phyloP scores from a whole-genome alignment of 2,329 filamentous ascomycete genomes.

The Chaetomium sp. region DNA sequence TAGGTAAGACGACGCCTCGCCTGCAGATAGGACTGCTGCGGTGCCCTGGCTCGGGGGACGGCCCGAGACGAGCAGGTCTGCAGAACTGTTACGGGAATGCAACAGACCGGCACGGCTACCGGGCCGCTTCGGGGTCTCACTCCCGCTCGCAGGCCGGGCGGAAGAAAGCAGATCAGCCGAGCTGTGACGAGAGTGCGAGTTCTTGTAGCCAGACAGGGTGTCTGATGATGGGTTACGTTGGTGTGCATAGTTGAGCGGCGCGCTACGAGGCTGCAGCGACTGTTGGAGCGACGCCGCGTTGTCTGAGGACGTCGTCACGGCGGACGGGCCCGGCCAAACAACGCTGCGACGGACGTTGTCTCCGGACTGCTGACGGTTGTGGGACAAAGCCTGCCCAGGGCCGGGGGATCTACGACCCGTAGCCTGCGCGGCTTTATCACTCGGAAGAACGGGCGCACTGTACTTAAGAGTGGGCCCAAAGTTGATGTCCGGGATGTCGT shows the following conservation, averaged over 20 bases:
- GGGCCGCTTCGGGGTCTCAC: constrained; percentile 35
- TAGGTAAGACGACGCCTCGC: constrained; percentile 48
- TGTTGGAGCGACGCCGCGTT: constrained; percentile 65
- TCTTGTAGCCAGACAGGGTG: constrained; percentile 34
- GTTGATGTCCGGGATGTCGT: constrained; percentile 67
- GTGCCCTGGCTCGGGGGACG: constrained; percentile 56
- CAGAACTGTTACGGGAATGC: constrained; percentile 43
- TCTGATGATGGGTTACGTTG: constrained; percentile 52
- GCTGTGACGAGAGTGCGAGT: constrained; percentile 38
- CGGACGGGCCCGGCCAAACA: constrained; percentile 66
- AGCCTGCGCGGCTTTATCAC: constrained; percentile 26
- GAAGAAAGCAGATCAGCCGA: constrained; percentile 40
- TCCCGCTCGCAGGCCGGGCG: constrained; percentile 47
- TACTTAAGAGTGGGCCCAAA: constrained; percentile 81
- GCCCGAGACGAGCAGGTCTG: constrained; percentile 35
- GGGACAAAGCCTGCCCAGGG: constrained; percentile 26
- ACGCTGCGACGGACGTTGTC: constrained; percentile 58
- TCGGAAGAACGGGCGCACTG: constrained; percentile 28
- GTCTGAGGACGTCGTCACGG: constrained; percentile 42
- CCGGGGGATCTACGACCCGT: constrained; percentile 19
- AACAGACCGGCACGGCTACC: constrained; percentile 36
- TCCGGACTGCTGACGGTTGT: constrained; percentile 43
- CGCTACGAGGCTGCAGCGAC: constrained; percentile 72
- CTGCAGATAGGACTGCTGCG: constrained; percentile 39
- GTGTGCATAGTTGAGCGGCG: constrained; percentile 52